Conservation (phyloP, 495 filamentous ascomycete genomes). For the Cercophora samala region DNA sequence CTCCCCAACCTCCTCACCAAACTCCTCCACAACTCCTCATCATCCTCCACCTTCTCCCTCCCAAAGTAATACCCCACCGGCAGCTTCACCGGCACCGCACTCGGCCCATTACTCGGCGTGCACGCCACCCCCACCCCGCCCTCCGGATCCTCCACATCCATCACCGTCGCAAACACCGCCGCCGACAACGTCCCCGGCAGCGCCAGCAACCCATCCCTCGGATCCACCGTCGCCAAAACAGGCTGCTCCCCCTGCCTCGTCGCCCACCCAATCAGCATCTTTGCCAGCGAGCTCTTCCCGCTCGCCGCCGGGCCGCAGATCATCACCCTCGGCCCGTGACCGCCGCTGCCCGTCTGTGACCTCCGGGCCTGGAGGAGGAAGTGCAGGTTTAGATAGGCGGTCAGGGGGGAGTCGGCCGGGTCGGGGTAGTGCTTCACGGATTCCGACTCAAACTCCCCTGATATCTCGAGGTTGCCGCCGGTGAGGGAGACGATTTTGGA, state of each 20-base stretch:
- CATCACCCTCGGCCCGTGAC: constrained; percentile 73
- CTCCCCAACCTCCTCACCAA: constrained; percentile 75
- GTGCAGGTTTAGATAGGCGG: constrained; percentile 80
- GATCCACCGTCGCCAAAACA: constrained; percentile 81
- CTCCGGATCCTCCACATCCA: constrained; percentile 67
- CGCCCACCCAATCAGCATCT: constrained; percentile 78
- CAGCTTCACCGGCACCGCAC: constrained; percentile 80
- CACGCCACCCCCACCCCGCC: constrained; percentile 83
- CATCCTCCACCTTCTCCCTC: constrained; percentile 68
- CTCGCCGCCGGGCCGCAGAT: constrained; percentile 76
- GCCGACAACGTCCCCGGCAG: constrained; percentile 84
- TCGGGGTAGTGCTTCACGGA: constrained; percentile 53
- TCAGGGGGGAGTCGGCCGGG: constrained; percentile 86
- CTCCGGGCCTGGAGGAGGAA: constrained; percentile 73
- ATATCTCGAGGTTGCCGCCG: constrained; percentile 79
- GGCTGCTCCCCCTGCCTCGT: constrained; percentile 73
- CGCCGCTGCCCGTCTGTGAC: background rate
- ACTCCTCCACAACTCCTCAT: constrained; percentile 66
- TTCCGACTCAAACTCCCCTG: constrained; percentile 43
- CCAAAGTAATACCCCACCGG: constrained; percentile 92
- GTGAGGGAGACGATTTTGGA: constrained; percentile 88
- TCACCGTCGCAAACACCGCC: constrained; percentile 73
- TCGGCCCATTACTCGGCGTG: constrained; percentile 87
- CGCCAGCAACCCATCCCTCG: constrained; percentile 77
- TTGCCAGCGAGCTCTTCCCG: constrained; percentile 82